Evolutionary conservation across 257 asterid species (phyloP), one percentile per base, ranked within the genome.

Genomic region (Lithospermum erythrorhizon): DNA sequence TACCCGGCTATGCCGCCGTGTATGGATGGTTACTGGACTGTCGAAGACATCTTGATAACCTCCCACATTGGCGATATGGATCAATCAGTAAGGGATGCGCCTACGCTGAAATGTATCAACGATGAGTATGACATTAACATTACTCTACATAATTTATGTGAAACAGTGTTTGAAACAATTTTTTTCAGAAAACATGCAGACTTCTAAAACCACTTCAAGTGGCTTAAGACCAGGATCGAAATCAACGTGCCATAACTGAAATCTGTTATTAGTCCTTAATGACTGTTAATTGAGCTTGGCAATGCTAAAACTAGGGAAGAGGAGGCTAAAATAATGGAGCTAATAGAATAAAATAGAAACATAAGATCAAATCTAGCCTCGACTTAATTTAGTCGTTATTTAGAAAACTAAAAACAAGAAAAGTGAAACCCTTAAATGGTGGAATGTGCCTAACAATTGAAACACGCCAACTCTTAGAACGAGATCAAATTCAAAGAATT

Each of bases 401-500:
- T 20, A 20, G 15, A 6, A 18, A 53, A 9, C 4, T 53, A n/a
- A 21, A 11, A 53, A 53, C 8, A 19, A 20, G 21, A 57, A 23
- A 55, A 32, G 60, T 54, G 21, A 11, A 9, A 48, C 24, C 32
- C 32, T 3, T 3, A 68, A 53, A 13, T 45, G 27, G 14, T 41
- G 5, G 1, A 47, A 21, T 55, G 23, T 41, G 49, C 49, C 17
- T 41, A 11, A 18, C 25, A 32, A 60, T 24, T 48, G 58, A 58
- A 70, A 70, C 72, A 58, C 66, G 11, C 66, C 13, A 27, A 72
- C 76, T 68, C 80, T 61, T 64, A 10, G 52, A 72, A 62, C 82
- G 68, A 81, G 79, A 81, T 75, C 81, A 83, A 74, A 63, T 59
- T 25, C 20, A 5, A 41, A 41, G 7, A 0, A 27, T 27, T 27